Evolutionary conservation across 164 flowering plant genomes (phyloP).

Genomic region (Taxillus chinensis): DNA sequence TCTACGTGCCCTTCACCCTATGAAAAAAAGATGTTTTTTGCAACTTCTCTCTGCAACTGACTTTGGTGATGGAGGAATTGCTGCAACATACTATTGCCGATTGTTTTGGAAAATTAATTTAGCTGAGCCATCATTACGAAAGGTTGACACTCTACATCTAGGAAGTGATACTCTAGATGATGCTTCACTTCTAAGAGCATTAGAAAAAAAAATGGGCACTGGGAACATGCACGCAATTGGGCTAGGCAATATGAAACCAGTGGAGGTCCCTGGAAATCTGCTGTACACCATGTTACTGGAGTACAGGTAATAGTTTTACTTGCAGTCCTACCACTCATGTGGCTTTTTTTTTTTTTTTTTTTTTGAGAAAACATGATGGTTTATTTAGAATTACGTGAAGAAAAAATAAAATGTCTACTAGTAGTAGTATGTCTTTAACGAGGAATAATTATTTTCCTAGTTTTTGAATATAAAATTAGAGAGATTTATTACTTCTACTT

Average conservation of each 20-base stretch:
- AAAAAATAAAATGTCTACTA: no score
- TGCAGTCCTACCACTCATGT: not conserved
- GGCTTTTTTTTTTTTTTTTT: not conserved
- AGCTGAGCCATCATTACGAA: slow-evolving; percentile 78
- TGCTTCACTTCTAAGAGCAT: slow-evolving; percentile 64
- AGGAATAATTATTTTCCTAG: no score
- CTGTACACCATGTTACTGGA: slow-evolving; percentile 88
- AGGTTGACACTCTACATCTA: slow-evolving; percentile 55
- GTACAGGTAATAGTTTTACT: slow-evolving; percentile 53
- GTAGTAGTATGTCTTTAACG: no score
- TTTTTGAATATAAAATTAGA: no score
- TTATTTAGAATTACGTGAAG: no score
- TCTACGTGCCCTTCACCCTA: slow-evolving; percentile 89
- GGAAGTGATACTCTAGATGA: slow-evolving; percentile 79
- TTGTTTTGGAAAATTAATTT: slow-evolving; percentile 80
- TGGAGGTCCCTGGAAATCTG: slow-evolving; percentile 74
- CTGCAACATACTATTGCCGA: slow-evolving; percentile 55
- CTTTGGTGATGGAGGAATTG: slow-evolving; percentile 94
- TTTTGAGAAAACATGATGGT: no score
- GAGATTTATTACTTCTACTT: no score
- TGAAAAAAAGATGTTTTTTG: slow-evolving; percentile 79
- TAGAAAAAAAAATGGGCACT: slow-evolving; percentile 72
- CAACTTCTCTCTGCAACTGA: slow-evolving; percentile 89
- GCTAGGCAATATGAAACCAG: slow-evolving; percentile 85
- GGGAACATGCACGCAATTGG: slow-evolving; percentile 99